These are phyloP conservation scores for Drosera capensis DNA, from an alignment of 148 eudicot species.

Conservation along the genomic window DNA sequence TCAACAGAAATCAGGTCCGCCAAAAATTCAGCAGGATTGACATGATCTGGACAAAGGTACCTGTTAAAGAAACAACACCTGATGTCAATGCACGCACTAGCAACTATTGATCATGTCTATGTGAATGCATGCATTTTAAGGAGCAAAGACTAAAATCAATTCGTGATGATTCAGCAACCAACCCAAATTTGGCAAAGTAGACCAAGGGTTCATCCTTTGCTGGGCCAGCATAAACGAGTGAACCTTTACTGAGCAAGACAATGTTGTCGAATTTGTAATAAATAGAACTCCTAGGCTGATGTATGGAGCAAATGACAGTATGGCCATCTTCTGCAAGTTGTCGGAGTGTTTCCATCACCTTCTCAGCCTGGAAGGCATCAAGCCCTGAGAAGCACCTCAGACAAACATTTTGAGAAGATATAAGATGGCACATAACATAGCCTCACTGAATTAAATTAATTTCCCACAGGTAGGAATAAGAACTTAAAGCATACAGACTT, in stretches of 20 bases:
- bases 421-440: not conserved
- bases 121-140: too few species aligned
- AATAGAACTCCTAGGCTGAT: slow-evolving; percentile 96
- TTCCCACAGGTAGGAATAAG: too few species aligned
- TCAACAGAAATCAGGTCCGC: slow-evolving; percentile 95
- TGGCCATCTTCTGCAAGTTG: slow-evolving; percentile 97
- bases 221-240: slow-evolving; percentile 82
- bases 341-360: slow-evolving; percentile 92
- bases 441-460: not conserved
- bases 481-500: too few species aligned
- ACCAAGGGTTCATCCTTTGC: slow-evolving; percentile 57
- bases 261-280: slow-evolving; percentile 95
- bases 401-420: slow-evolving; percentile 1
- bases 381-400: slow-evolving; percentile 52
- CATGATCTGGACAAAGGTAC: slow-evolving; percentile 83
- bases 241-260: slow-evolving; percentile 70
- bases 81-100: too few species aligned
- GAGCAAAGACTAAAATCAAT: too few species aligned
- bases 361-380: slow-evolving; percentile 98
- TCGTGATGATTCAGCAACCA: slow-evolving; percentile 32
- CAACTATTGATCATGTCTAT: too few species aligned
- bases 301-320: slow-evolving; percentile 96
- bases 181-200: slow-evolving; percentile 83
- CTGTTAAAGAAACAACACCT: slow-evolving; percentile 30
- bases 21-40: slow-evolving; percentile 94